Evolutionary conservation across 441 rosid species (phyloP), one percentile per base, ranked within the genome.

Genomic region (Populus tomentosa): DNA sequence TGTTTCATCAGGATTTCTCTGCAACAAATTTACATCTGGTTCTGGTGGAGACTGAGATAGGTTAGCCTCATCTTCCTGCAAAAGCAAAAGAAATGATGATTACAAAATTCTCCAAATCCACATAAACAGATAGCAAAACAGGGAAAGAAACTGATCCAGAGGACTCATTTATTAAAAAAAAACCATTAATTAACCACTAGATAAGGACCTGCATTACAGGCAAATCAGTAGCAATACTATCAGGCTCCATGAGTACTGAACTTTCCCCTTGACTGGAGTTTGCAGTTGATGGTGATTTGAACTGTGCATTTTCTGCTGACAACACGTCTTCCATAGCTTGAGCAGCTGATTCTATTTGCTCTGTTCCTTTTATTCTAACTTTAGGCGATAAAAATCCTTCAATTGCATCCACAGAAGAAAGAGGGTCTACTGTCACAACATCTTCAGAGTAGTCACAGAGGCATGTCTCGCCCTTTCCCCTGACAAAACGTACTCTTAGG

Each of bases 391-490:
- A 80, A 87, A 78, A 93, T 32, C 85, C 87, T 86, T 90, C 90
- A 50, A 97, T 89, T 20, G 86, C 90, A 81, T 88, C 92, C 81
- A 90, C 81, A 67, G 90, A 84, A 76, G 92, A 86, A 78, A 97
- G 87, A 76, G 99, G 98, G 80, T 97, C 99, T 80, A 92, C 95
- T 71, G 94, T 84, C 71, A 88, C 69, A 78, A 83, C 80, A 73
- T 89, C 95, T 83, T 83, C 84, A 68, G 87, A 84, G 81, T 80
- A 89, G 81, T 93, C 91, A 80, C 87, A 75, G 74, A 94, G 85
- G 85, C 82, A 42, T 79, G 85, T 82, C 85, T 92, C 99, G 38
- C 89, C 97, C 67, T 94, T 91, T 63, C 76, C 97, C 82, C 82
- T 89, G 80, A 86, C 75, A 79, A 97, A 97, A 74, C 89, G 92